Base-by-base conservation (phyloP, 208 protist genomes). In the Crithidia expoeki region DNA sequence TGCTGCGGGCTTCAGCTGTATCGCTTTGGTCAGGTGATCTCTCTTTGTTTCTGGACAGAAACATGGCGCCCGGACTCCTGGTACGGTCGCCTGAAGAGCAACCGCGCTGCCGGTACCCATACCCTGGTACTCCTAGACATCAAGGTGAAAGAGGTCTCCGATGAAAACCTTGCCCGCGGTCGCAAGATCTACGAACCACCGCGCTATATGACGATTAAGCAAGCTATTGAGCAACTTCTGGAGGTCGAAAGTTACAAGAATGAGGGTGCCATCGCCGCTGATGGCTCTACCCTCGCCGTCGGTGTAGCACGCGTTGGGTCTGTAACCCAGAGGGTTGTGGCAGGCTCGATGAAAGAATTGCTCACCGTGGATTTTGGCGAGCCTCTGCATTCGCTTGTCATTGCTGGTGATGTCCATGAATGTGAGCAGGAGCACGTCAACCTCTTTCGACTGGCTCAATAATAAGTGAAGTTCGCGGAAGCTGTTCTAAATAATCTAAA, bases 91-190 rank as follows among this genome's bases (percentile, higher is more conserved):
- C 90, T 99, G 36, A 79, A 81, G 51, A 71, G 71, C 40, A 99
- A 99, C 81, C 52, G 69, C 16, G 49, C 60, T 5, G 59, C 69
- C 51, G 98, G 98, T 19, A 73, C 99, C 30, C 99, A 99, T 81
- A 99, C 99, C 5, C 85, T 99, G 4, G 94, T 98, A 14, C 79
- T 99, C 7, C 84, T 99, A n/a, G 98, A 99, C 82, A 99, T 99
- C 76, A 99, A 99, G 80, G 98, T 99, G 6, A 99, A 99, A 76
- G 98, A 99, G 81, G 92, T 97, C 47, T 98, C 88, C 21, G 77
- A 98, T 47, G 98, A 99, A 70, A 98, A 99, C 76, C 62, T 99
- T 44, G 91, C 98, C 4, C 89, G 93, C 59, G 96, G 98, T 14
- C 57, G 88, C 9, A 96, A 97, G 42, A 92, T 99, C 10, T 99